Evolutionary conservation across 208 protist genomes (phyloP), one percentile per base, ranked within the genome.

Genomic region (Crithidia sp.): DNA sequence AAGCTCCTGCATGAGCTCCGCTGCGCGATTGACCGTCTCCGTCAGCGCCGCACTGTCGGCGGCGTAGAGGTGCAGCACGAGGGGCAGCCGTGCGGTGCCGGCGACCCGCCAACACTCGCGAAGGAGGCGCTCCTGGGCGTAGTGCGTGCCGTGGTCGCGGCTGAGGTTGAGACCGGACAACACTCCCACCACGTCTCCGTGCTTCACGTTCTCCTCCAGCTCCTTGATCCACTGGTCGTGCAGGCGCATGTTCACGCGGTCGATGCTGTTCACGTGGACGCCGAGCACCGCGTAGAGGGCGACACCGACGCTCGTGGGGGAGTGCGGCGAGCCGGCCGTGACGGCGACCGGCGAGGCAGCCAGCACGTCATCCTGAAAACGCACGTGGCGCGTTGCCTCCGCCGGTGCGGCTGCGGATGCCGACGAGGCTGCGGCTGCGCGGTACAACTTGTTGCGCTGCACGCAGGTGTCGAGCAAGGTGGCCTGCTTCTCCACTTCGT

Each of bases 241-340:
- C 49, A 81, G 62, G 40, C 84, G 82, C 62, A 82, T 84, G 70
- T 94, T 87, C 40, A 80, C 90, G 54, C 92, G 81, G 50, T 93
- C 85, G 44, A 94, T 86, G 69, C 87, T 96, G 77, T 96, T 90
- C 16, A 86, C 79, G 67, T 96, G 92, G 8, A 96, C 82, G 19
- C 92, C 92, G 5, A 92, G 68, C 14, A 92, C 39, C 13, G 81
- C 88, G 65, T 91, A 94, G 9, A 92, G 74, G 5, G 74, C 16
- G 13, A 86, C 62, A 41, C 63, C 71, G 19, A 57, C 66, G 14
- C 62, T 50, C 39, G 28, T 2, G n/a, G 52, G n/a, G 12, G 60
- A 17, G 12, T 39, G 12, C 16, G 76, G 37, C 7, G 57, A 3
- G 7, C 41, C 39, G 17, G 55, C 19, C 17, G 69, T 60, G 9